Conservation (phyloP, 2,329 filamentous ascomycete genomes). For the Fusarium sp. region DNA sequence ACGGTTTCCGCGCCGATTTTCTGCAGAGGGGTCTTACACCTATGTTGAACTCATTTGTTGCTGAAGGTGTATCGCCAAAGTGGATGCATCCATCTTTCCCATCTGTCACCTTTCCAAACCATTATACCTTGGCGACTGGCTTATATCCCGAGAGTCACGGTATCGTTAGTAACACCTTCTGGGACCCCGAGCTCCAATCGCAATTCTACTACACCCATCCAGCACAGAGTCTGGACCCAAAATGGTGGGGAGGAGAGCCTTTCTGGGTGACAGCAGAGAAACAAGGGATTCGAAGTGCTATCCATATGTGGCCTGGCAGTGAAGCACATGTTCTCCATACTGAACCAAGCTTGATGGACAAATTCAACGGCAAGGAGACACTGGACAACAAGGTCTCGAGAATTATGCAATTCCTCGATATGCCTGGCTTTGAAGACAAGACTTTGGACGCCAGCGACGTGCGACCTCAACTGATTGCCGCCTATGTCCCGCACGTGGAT, state of each 20-base stretch:
- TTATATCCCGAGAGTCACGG: conserved; percentile 94
- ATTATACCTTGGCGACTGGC: conserved; percentile 92
- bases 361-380: conserved; percentile 81
- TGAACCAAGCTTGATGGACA: conserved; percentile 84
- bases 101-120: conserved; percentile 95
- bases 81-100: conserved; percentile 97
- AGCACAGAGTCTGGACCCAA: conserved; percentile 77
- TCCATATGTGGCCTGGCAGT: conserved; percentile 99
- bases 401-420: conserved; percentile 85
- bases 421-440: conserved; percentile 75
- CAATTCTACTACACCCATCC: conserved; percentile 92
- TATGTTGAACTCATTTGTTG: conserved; percentile 79
- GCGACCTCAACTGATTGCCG: conserved; percentile 90
- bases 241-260: conserved; percentile 96
- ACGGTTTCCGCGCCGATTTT: conserved; percentile 96
- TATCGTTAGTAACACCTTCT: conserved; percentile 93
- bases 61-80: conserved; percentile 85
- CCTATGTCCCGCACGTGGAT: conserved; percentile 95
- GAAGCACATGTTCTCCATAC: conserved; percentile 84
- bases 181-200: conserved; percentile 79
- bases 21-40: conserved; percentile 86
- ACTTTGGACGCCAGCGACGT: conserved; percentile 62
- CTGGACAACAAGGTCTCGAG: conserved; percentile 81
- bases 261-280: conserved; percentile 93
- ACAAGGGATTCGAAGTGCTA: conserved; percentile 79